Conservation (phyloP, 176 grass and related monocot genomes). For the Microstegium vimineum region DNA sequence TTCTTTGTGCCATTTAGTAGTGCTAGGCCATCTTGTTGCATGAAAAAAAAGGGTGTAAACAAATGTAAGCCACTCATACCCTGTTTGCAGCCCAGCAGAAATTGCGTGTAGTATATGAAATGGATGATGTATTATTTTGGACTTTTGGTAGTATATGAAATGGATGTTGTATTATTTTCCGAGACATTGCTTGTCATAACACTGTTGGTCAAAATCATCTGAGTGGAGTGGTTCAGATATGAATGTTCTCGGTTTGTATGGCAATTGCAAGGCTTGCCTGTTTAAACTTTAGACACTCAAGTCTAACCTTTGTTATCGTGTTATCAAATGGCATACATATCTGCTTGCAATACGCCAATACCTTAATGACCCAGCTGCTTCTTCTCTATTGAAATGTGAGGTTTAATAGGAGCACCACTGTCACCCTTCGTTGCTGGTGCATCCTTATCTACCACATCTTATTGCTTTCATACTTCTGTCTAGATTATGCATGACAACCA, state of each 20-base stretch:
- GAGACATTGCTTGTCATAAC: not conserved
- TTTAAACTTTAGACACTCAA: slow-evolving; percentile 4
- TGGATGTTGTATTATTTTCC: not conserved
- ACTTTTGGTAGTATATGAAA: not conserved
- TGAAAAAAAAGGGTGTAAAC: not conserved
- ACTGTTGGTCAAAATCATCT: not conserved
- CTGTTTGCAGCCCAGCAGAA: not conserved
- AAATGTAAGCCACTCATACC: not conserved
- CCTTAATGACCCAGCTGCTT: not conserved
- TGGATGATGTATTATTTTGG: not conserved
- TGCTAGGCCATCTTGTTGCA: not conserved
- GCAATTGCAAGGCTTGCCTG: not conserved
- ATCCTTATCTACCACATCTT: not conserved
- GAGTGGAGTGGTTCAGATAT: not conserved
- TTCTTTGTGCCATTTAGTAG: not conserved
- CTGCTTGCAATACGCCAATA: not conserved
- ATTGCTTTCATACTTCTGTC: not conserved
- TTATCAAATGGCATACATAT: not conserved
- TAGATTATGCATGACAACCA: not conserved
- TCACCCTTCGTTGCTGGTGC: not conserved
- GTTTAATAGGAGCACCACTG: not conserved
- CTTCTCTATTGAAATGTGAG: slow-evolving; percentile 9
- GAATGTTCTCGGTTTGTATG: slow-evolving; percentile 13
- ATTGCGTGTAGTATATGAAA: not conserved
- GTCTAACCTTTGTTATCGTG: not conserved